Percentiles rank a stretch among this genome's conserved stretches.
Conservation (phyloP, 371 early-diverging fungal genomes). For the Rhizopus delemar region DNA sequence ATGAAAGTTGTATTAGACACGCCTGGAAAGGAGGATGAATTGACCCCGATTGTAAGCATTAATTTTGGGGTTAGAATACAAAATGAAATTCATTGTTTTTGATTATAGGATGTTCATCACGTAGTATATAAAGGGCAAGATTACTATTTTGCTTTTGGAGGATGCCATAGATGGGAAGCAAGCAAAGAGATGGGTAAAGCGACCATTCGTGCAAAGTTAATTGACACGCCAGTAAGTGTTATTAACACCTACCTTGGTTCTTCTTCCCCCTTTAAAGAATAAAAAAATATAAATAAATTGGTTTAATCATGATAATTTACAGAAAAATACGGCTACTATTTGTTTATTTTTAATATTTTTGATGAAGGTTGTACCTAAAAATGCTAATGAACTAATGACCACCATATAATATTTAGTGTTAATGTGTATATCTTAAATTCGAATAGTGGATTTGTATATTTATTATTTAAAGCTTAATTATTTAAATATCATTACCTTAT, state of each 20-base stretch:
- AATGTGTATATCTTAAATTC: too few relatives aligned
- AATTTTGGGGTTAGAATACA: neutral
- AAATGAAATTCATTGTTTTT: neutral
- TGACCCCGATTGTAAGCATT: slow-evolving; percentile 47
- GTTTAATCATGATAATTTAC: too few relatives aligned
- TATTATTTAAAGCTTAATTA: too few relatives aligned
- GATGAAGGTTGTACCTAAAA: too few relatives aligned
- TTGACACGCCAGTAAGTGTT: slow-evolving; percentile 43
- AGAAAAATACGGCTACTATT: too few relatives aligned
- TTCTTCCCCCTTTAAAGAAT: slow-evolving; percentile 44
- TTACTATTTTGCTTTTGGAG: slow-evolving; percentile 54
- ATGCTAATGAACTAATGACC: too few relatives aligned
- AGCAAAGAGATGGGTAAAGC: slow-evolving; percentile 43
- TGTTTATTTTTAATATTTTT: too few relatives aligned
- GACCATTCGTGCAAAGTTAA: slow-evolving; percentile 44
- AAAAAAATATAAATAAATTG: neutral
- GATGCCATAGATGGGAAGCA: slow-evolving; percentile 56
- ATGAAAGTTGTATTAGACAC: slow-evolving; percentile 37
- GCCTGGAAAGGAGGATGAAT: slow-evolving; percentile 32
- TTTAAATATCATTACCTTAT: too few relatives aligned
- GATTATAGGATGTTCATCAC: slow-evolving; percentile 43
- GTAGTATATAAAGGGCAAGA: slow-evolving; percentile 42
- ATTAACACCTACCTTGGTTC: slow-evolving; percentile 45
- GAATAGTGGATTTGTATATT: too few relatives aligned
- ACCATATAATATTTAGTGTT: too few relatives aligned